A percentile compares a stretch with the other conserved stretches of the same genome.
Evolutionary conservation across 805 yeast species (phyloP).

Genomic region (Metschnikowia peoriensis): DNA sequence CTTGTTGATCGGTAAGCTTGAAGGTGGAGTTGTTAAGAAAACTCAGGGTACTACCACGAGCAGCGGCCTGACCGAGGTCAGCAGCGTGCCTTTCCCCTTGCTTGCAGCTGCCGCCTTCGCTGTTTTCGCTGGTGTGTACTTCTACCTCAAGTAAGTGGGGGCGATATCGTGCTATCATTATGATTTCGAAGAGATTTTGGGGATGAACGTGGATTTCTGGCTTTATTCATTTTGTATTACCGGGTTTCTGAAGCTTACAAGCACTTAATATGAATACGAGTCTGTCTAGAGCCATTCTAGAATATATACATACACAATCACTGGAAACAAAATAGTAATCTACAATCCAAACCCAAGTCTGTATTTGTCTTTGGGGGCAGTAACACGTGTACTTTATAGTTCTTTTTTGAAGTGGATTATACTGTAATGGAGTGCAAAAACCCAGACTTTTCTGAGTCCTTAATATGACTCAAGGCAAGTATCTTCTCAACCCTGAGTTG

Average conservation of each 20-base stretch:
- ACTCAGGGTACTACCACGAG: slow-evolving; percentile 13
- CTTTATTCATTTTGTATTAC: too few relatives aligned
- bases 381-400: too few relatives aligned
- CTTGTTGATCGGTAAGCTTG: slow-evolving; percentile 75
- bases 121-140: slow-evolving; percentile 20
- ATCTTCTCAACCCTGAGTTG: too few relatives aligned
- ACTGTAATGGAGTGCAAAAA: too few relatives aligned
- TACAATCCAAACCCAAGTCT: not conserved
- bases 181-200: not conserved
- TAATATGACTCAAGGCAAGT: too few relatives aligned
- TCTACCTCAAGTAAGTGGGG: slow-evolving; percentile 15
- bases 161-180: too few relatives aligned
- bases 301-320: not conserved
- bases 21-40: slow-evolving; percentile 50
- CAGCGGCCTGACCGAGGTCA: slow-evolving; percentile 12
- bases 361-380: not conserved
- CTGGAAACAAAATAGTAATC: not conserved
- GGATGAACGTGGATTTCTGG: not conserved
- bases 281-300: not conserved
- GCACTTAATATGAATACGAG: not conserved
- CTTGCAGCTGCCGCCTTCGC: slow-evolving; percentile 19
- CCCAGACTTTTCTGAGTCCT: too few relatives aligned
- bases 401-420: too few relatives aligned
- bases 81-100: slow-evolving; percentile 20
- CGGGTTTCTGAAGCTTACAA: not conserved